Evolutionary conservation across 2,329 filamentous ascomycete species (phyloP), one percentile per base, ranked within the genome.

Genomic region (Clathrospora elynae): DNA sequence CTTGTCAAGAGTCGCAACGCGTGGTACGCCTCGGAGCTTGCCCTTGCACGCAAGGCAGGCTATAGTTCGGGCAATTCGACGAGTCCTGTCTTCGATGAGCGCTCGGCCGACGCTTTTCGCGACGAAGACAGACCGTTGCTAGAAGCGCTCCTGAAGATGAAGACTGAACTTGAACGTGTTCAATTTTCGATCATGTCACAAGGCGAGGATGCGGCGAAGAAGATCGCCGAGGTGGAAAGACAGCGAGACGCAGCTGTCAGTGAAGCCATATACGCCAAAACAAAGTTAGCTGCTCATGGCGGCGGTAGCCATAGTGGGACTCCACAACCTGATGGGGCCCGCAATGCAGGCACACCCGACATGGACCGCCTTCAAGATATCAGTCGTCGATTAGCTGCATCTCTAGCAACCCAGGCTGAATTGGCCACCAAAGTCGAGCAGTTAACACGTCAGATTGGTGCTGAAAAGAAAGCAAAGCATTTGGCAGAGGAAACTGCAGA

Each of bases 21-120:
- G 0, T 99, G 93, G 93, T 96, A 95, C 70, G 90, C 90, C 6
- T 96, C 92, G 0, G 93, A 99, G 71, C 77, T 99, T 31, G 90
- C 95, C 44, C 76, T 99, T 51, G 95, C 93, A 5, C 84, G 88
- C 35, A 96, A 96, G 71, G 83, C 89, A 26, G 93, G 93, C 4
- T 99, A 97, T 62, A 79, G 83, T 5, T 81, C 88, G 11, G 90
- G 82, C 50, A 76, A 83, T 2, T 83, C 84, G 1, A 80, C 83
- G 17, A 88, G 82, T 61, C 84, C 89, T 10, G 78, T 84, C 0
- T 75, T 96, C 16, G 92, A 97, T 51, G 84, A 87, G 55, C 84
- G 87, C 47, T 79, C 81, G 0, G 79, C 85, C 2, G 90, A 95
- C 55, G 84, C 85, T 0, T 91, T 99, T 63, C 86, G 87, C 38